Conservation (phyloP, 2,329 filamentous ascomycete species). For the Blastomyces silverae region DNA sequence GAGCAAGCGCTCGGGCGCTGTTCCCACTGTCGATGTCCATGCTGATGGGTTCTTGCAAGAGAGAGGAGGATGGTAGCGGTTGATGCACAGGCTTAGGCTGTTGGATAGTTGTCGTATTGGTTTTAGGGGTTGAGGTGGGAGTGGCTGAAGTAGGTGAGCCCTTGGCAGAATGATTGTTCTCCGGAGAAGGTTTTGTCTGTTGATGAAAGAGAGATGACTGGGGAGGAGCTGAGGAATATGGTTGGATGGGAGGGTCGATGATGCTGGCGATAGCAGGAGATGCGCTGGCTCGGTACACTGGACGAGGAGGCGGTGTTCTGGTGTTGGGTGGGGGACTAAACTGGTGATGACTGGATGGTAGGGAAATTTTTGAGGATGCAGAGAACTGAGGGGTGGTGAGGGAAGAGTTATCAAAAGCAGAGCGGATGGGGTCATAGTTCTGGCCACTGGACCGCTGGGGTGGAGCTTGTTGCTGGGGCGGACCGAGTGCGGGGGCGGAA, state of each 20-base stretch:
- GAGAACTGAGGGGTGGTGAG: slow-evolving; percentile 34
- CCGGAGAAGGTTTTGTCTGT: slow-evolving; percentile 14
- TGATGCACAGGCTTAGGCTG: slow-evolving; percentile 17
- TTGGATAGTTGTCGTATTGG: slow-evolving; percentile 19
- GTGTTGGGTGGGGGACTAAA: slow-evolving; percentile 44
- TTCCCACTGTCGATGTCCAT: slow-evolving; percentile 33
- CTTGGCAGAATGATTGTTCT: slow-evolving; percentile 16
- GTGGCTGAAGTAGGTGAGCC: slow-evolving; percentile 23
- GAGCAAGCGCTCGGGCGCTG: slow-evolving; percentile 13
- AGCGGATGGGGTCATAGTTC: slow-evolving; percentile 84
- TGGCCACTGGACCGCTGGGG: slow-evolving; percentile 62
- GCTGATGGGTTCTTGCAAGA: slow-evolving; percentile 24
- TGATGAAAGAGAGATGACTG: slow-evolving; percentile 21
- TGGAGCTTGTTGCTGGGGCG: slow-evolving; percentile 35
- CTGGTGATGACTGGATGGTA: slow-evolving; percentile 40
- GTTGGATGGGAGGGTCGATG: slow-evolving; percentile 59
- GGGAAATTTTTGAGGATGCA: slow-evolving; percentile 27
- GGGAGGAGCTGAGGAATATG: slow-evolving; percentile 30
- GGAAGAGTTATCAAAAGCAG: slow-evolving; percentile 48
- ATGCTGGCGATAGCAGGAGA: slow-evolving; percentile 89
- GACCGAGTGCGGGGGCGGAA: slow-evolving; percentile 42
- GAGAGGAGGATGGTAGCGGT: slow-evolving; percentile 12
- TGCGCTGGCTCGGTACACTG: slow-evolving; percentile 63
- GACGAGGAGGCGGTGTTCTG: slow-evolving; percentile 47
- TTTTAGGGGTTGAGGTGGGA: neutral